A percentile compares a stretch with the other conserved stretches of the same genome.
Conservation (phyloP, 163 green algal genomes). For the Chlamydomonas reinhardtii region DNA sequence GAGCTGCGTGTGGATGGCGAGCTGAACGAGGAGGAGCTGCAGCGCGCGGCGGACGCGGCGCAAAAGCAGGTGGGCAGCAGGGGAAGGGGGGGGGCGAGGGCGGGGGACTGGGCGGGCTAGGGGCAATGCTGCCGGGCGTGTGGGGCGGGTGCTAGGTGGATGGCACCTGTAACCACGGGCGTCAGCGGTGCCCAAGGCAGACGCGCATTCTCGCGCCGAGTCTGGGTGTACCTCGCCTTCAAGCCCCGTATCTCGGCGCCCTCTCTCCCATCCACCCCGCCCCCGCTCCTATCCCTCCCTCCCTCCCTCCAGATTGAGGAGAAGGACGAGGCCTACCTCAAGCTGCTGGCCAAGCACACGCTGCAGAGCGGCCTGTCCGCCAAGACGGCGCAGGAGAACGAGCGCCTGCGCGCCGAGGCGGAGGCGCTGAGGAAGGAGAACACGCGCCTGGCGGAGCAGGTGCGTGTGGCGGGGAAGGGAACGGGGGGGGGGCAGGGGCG, state of each 20-base stretch:
- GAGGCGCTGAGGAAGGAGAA: slow-evolving; percentile 45
- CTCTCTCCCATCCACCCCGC: too few relatives aligned
- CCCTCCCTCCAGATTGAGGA: slow-evolving; percentile 27
- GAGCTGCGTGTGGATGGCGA: slow-evolving; percentile 52
- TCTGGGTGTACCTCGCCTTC: too few relatives aligned
- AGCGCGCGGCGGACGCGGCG: slow-evolving; percentile 25
- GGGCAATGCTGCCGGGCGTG: too few relatives aligned
- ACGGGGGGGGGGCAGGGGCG: not conserved
- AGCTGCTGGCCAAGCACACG: slow-evolving; percentile 60
- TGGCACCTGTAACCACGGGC: too few relatives aligned
- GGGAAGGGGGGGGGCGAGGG: not conserved
- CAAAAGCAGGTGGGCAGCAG: slow-evolving; percentile 33
- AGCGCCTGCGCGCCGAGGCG: slow-evolving; percentile 42
- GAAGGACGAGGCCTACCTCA: slow-evolving; percentile 56
- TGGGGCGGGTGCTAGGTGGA: too few relatives aligned
- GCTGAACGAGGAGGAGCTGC: slow-evolving; percentile 63
- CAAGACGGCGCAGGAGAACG: slow-evolving; percentile 48
- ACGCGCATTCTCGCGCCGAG: too few relatives aligned
- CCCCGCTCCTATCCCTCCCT: not conserved
- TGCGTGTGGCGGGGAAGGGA: too few relatives aligned
- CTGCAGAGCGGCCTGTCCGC: slow-evolving; percentile 44
- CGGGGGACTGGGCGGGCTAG: not conserved
- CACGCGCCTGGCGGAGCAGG: slow-evolving; percentile 53
- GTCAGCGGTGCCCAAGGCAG: too few relatives aligned
- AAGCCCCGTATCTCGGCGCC: too few relatives aligned